Evolutionary conservation across 2,329 filamentous ascomycete species (phyloP).

Genomic region (Rasamsonia emersonii): DNA sequence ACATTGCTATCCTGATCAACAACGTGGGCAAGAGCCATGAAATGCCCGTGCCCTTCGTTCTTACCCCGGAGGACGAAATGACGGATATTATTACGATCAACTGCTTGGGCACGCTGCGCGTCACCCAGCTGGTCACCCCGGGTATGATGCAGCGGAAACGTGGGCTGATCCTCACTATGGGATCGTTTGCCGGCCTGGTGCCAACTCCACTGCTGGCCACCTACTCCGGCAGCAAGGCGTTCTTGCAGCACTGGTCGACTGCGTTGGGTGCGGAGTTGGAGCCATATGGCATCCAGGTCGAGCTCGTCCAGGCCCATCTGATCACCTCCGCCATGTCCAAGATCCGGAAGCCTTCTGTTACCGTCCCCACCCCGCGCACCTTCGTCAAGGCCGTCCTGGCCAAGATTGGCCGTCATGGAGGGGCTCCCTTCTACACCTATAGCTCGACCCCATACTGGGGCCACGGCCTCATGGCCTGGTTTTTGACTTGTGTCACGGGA

Average conservation of each 20-base stretch:
- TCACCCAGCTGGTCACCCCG: slow-evolving; percentile 77
- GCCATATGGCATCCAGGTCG: slow-evolving; percentile 73
- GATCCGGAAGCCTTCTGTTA: slow-evolving; percentile 65
- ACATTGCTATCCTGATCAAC: slow-evolving; percentile 85
- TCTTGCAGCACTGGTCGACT: slow-evolving; percentile 92
- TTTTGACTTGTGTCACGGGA: slow-evolving; percentile 54
- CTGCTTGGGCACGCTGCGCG: slow-evolving; percentile 79
- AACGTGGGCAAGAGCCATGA: slow-evolving; percentile 93
- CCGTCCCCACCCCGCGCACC: slow-evolving; percentile 70
- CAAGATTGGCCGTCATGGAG: slow-evolving; percentile 71
- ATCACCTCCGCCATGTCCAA: slow-evolving; percentile 97
- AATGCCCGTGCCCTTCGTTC: slow-evolving; percentile 81
- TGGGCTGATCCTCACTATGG: slow-evolving; percentile 93
- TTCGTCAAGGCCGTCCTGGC: slow-evolving; percentile 72
- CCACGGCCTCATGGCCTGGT: slow-evolving; percentile 83
- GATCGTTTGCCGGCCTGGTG: slow-evolving; percentile 86
- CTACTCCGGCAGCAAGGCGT: slow-evolving; percentile 96
- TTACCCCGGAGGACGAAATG: slow-evolving; percentile 72
- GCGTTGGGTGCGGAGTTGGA: slow-evolving; percentile 77
- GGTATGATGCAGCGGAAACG: slow-evolving; percentile 75
- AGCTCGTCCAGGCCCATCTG: slow-evolving; percentile 84
- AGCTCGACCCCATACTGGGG: slow-evolving; percentile 92
- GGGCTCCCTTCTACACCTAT: slow-evolving; percentile 68
- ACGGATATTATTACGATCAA: slow-evolving; percentile 91
- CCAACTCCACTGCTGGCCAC: slow-evolving; percentile 89